These are phyloP conservation scores for Funneliformis mosseae DNA, from an alignment of 192 early-diverging fungal genomes.

Conservation along the genomic window DNA sequence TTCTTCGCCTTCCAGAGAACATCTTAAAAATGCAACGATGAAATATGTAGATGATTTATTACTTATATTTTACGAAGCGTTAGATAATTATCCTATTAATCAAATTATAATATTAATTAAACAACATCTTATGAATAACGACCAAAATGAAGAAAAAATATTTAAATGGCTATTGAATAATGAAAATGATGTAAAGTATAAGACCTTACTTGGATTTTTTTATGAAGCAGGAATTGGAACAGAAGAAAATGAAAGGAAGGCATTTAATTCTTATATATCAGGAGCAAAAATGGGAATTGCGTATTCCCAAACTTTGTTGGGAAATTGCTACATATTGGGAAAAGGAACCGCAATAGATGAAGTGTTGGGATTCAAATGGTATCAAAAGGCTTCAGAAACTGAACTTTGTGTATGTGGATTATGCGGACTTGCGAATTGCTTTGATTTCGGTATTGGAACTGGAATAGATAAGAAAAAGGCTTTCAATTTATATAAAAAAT, in stretches of 20 bases:
- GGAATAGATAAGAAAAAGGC: slow-evolving; percentile 50
- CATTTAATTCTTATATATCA: slow-evolving; percentile 10
- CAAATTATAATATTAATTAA: not conserved
- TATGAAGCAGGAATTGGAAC: slow-evolving; percentile 5
- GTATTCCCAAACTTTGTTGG: not conserved
- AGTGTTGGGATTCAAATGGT: not conserved
- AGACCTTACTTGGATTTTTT: not conserved
- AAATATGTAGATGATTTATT: not conserved
- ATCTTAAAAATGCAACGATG: not conserved
- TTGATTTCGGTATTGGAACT: slow-evolving; percentile 62
- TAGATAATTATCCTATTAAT: not conserved
- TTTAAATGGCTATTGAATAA: not conserved
- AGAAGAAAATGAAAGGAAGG: slow-evolving; percentile 2
- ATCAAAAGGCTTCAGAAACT: not conserved
- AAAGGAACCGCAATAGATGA: slow-evolving; percentile 5
- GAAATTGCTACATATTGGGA: not conserved
- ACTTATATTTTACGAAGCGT: not conserved
- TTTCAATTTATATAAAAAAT: slow-evolving; percentile 63
- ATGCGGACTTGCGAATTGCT: slow-evolving; percentile 64
- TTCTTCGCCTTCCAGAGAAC: slow-evolving; percentile 12
- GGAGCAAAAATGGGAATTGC: not conserved
- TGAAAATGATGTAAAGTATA: slow-evolving; percentile 4
- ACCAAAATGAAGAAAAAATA: not conserved
- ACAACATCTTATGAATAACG: not conserved
- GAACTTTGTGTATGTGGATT: slow-evolving; percentile 2